Percentiles rank a stretch among this genome's conserved stretches.
These are phyloP conservation scores for Luvunga scandens DNA, from an alignment of 345 rosid genomes.

Conservation along the genomic window DNA sequence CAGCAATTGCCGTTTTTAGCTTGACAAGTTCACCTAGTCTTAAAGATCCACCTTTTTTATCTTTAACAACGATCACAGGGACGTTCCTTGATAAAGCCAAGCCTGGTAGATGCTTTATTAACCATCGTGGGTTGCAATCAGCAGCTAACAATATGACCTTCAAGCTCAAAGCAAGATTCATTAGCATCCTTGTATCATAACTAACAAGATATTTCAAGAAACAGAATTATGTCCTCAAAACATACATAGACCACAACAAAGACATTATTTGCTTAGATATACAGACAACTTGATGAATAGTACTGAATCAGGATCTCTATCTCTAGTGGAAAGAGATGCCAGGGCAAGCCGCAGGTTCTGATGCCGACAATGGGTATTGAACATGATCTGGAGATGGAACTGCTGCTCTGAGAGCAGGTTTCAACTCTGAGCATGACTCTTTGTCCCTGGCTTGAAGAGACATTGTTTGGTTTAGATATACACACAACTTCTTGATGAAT, in stretches of 20 bases:
- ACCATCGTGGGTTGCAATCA: constrained; percentile 72
- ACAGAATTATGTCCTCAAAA: background rate
- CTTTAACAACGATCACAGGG: constrained; percentile 49
- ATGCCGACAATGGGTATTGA: no score
- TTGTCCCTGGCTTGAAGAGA: background rate
- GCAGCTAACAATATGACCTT: constrained; percentile 64
- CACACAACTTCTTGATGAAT: background rate
- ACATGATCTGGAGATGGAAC: no score
- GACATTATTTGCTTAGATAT: background rate
- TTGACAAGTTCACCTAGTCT: constrained; percentile 68
- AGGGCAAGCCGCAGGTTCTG: no score
- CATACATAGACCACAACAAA: background rate
- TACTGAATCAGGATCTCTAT: background rate
- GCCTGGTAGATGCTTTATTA: constrained; percentile 62
- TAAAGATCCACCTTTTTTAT: constrained; percentile 55
- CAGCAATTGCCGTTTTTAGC: constrained; percentile 63
- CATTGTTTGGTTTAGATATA: background rate
- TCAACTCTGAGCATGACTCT: no score
- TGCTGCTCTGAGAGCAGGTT: no score
- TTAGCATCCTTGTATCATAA: background rate
- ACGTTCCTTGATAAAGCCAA: constrained; percentile 67
- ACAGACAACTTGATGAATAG: background rate
- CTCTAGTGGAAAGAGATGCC: no score
- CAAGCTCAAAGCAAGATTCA: background rate
- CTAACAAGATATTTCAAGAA: background rate